Conservation (phyloP, 2,329 filamentous ascomycete genomes). For the Salinomyces thailandicus region DNA sequence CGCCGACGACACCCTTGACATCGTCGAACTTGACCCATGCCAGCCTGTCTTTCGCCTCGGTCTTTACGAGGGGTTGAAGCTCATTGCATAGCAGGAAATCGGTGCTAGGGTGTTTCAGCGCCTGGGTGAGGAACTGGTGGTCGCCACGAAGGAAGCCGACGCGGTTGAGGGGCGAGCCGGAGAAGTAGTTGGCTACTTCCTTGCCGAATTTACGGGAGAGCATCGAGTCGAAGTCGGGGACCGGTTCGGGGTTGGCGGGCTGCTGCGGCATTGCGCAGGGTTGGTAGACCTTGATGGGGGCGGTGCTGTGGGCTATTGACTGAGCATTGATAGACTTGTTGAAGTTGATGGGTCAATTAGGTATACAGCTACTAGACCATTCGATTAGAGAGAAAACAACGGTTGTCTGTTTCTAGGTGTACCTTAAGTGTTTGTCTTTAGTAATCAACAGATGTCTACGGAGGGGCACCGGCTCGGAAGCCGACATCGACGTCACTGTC, state of each 20-base stretch:
- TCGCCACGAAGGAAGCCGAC: constrained; percentile 67
- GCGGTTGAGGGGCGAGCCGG: constrained; percentile 64
- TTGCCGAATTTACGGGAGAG: constrained; percentile 66
- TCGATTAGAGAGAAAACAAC: too few species aligned
- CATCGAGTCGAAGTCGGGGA: constrained; percentile 54
- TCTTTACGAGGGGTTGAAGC: constrained; percentile 59
- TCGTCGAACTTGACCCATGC: constrained; percentile 60
- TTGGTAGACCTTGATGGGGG: constrained; percentile 7
- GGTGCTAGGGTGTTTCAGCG: constrained; percentile 55
- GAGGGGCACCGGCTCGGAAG: not conserved
- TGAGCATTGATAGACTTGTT: not conserved
- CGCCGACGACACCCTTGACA: constrained; percentile 58
- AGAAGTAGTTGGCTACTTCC: constrained; percentile 76
- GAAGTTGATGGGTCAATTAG: too few species aligned
- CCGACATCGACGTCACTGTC: not conserved
- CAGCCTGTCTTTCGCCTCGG: constrained; percentile 41
- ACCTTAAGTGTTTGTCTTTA: too few species aligned
- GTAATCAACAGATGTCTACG: not conserved
- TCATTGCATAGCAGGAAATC: constrained; percentile 70
- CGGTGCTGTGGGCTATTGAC: not conserved
- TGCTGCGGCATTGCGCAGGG: constrained; percentile 11
- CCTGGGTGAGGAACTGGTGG: constrained; percentile 56
- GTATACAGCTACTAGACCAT: too few species aligned
- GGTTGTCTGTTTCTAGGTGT: too few species aligned
- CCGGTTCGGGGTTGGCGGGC: constrained; percentile 47